Evolutionary conservation across 306 rosid species (phyloP), one percentile per base, ranked within the genome.

Genomic region (Vicia faba): DNA sequence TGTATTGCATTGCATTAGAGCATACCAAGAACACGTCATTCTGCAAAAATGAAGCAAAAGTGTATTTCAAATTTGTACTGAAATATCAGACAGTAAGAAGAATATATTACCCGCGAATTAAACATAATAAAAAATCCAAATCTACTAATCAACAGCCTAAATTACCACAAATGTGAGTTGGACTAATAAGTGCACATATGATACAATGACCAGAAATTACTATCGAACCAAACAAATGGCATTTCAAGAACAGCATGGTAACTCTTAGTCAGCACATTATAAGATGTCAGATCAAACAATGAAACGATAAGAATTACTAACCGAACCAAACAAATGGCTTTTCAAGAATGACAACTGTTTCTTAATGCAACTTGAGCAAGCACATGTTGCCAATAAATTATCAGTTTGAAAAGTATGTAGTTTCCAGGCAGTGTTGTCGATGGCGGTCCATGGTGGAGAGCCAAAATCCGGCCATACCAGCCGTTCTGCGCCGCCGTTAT

Each of bases 1-100:
- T 93, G 56, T 93, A 89, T 75, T 84, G 85, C 98, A 89, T 93
- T 20, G 96, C 98, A 80, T 93, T 93, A 71, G 97, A 83, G 80
- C 91, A 89, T 79, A 93, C 84, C 82, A 93, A 81, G 68, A 86
- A 65, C 72, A 88, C 88, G 8, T 93, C 98, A 29, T 79, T 79
- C 97, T 93, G 97, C 95, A 83, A 69, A 62, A 72, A 75, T 73
- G 66, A 77, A 62, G 74, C 13, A 72, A 70, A 10, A 62, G 31
- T 35, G 31, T 20, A 61, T 63, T 51, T 73, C 54, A 73, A 66
- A 64, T 38, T 72, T 70, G 45, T 14, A 10, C 48, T 45, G 56
- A 35, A 43, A 54, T 16, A 9, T 64, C 45, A 56, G 55, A 49
- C 20, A 33, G 38, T 25, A 64, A 8, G 10, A 16, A 35, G 11